Conservation (phyloP, 2,329 filamentous ascomycete genomes). For the Aspergillaceae sp. region DNA sequence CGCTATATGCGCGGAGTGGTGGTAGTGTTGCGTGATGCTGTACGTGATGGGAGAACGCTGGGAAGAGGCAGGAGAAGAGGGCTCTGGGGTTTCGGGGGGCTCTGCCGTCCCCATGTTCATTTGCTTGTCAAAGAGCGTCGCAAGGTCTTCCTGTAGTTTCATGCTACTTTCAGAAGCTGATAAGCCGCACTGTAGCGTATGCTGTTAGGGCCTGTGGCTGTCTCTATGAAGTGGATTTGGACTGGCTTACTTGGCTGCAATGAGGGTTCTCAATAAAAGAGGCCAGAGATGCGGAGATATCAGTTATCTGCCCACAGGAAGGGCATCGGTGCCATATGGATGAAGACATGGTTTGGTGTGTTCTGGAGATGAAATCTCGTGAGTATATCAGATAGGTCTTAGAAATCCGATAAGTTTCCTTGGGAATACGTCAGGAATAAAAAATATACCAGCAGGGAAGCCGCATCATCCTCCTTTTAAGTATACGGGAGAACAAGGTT, state of each 20-base stretch:
- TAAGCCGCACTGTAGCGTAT: conserved; percentile 30
- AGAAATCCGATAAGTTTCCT: neutral
- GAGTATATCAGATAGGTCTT: neutral
- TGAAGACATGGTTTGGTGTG: conserved; percentile 22
- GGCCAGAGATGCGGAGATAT: conserved; percentile 27
- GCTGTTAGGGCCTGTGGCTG: conserved; percentile 11
- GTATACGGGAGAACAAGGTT: too few species aligned
- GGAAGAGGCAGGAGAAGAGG: conserved; percentile 7
- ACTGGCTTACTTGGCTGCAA: conserved; percentile 33
- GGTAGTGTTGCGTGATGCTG: conserved; percentile 73
- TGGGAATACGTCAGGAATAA: neutral
- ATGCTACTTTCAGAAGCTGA: conserved; percentile 39
- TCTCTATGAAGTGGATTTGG: neutral
- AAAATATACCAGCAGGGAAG: neutral
- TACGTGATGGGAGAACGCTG: conserved; percentile 52
- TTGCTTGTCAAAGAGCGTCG: conserved; percentile 68
- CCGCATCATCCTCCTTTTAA: too few species aligned
- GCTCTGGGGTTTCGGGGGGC: conserved; percentile 25
- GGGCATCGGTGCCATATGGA: conserved; percentile 31
- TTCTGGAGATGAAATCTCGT: neutral
- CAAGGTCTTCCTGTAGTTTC: conserved; percentile 71
- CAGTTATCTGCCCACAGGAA: conserved; percentile 30
- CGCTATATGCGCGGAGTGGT: conserved; percentile 63
- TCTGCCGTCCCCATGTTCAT: conserved; percentile 50
- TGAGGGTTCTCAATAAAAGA: conserved; percentile 30